phyloP scores from a whole-genome alignment of 2,329 filamentous ascomycete species.

The Fonsecaea nubica region DNA sequence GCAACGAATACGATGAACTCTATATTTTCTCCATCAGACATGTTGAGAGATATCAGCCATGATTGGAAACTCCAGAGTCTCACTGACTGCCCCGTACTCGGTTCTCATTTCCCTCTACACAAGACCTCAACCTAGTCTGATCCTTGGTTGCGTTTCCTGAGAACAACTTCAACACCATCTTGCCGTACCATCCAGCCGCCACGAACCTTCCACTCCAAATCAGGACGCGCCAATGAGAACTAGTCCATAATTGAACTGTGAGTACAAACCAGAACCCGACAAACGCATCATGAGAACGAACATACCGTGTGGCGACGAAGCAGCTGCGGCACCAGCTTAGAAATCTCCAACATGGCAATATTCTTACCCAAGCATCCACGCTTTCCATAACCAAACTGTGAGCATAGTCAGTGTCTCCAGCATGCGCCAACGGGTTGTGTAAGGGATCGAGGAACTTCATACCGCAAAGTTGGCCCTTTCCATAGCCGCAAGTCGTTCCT shows the following conservation, averaged over 20 bases:
- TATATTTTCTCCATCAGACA: no score
- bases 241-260: not conserved
- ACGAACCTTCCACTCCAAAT: constrained; percentile 24
- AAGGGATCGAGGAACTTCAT: not conserved
- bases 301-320: constrained; percentile 31
- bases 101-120: no score
- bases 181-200: constrained; percentile 32
- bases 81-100: not conserved
- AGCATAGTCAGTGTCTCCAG: not conserved
- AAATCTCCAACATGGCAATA: constrained; percentile 40
- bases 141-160: not conserved
- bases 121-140: not conserved
- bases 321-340: constrained; percentile 40
- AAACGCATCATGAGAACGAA: not conserved
- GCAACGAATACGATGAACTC: not conserved
- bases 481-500: constrained; percentile 56
- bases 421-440: not conserved
- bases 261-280: not conserved
- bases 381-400: constrained; percentile 58
- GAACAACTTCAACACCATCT: constrained; percentile 16
- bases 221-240: constrained; percentile 20
- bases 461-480: constrained; percentile 44
- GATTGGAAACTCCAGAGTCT: not conserved
- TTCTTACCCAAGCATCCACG: constrained; percentile 49
- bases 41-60: no score